Evolutionary conservation across 2,329 filamentous ascomycete species (phyloP).

Genomic region (Trichoderma arundinaceum): DNA sequence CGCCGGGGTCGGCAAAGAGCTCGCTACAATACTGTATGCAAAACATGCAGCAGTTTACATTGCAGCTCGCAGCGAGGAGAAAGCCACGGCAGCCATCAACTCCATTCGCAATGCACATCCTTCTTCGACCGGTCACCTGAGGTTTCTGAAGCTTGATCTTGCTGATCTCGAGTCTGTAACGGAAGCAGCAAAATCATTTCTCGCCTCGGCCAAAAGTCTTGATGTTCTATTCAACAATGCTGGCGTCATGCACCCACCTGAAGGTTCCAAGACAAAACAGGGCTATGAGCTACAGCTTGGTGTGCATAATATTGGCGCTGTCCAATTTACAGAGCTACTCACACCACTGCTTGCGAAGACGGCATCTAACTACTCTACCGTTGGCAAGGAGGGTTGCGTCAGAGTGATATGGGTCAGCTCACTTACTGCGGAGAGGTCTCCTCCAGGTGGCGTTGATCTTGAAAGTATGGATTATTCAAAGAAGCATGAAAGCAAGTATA

Average conservation of each 20-base stretch:
- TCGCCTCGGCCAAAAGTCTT: conserved; percentile 33
- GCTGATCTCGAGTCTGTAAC: too few relatives aligned
- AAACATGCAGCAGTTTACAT: conserved; percentile 61
- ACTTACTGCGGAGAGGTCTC: background rate
- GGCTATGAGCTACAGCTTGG: conserved; percentile 49
- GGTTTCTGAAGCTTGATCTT: background rate
- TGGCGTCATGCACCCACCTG: conserved; percentile 47
- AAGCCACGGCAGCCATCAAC: background rate
- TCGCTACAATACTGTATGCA: conserved; percentile 58
- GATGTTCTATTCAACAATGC: conserved; percentile 52
- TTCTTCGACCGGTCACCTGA: background rate
- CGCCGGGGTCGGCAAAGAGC: conserved; percentile 55
- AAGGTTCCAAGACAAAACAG: conserved; percentile 36
- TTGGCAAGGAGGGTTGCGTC: too few relatives aligned
- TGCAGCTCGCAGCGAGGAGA: conserved; percentile 50
- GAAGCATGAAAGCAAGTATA: background rate
- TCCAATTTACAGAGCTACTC: conserved; percentile 48
- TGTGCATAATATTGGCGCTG: conserved; percentile 49
- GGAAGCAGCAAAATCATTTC: too few relatives aligned
- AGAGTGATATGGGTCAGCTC: background rate
- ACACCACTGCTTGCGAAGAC: too few relatives aligned
- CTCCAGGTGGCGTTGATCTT: too few relatives aligned
- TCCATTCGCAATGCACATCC: background rate
- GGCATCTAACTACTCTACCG: too few relatives aligned
- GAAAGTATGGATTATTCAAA: background rate